phyloP scores from a whole-genome alignment of 768 basidiomycete species.

The Lactarius akahatsu region DNA sequence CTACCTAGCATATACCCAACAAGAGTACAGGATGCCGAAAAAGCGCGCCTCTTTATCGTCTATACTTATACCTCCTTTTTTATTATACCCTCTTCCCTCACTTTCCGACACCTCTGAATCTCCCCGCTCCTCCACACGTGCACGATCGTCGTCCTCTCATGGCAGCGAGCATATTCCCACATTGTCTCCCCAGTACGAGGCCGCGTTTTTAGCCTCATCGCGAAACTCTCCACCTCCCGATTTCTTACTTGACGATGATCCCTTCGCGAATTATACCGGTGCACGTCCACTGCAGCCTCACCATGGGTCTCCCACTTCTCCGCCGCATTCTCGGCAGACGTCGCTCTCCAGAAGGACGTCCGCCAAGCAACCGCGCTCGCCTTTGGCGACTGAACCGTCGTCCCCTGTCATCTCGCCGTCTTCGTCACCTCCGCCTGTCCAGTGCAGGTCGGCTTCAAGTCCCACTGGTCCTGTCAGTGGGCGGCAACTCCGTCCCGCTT shows the following conservation, averaged over 20 bases:
- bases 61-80: constrained; percentile 50
- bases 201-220: constrained; percentile 21
- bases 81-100: constrained; percentile 33
- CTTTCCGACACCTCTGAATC: constrained; percentile 32
- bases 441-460: constrained; percentile 28
- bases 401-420: constrained; percentile 3
- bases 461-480: constrained; percentile 18
- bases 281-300: constrained; percentile 26
- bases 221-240: constrained; percentile 36
- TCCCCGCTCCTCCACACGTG: constrained; percentile 29
- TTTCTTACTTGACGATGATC: constrained; percentile 64
- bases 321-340: constrained; percentile 1
- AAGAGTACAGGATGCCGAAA: constrained; percentile 42
- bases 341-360: constrained; percentile 16
- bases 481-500: constrained; percentile 40
- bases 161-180: constrained; percentile 16
- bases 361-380: constrained; percentile 24
- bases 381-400: constrained; percentile 16
- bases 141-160: constrained; percentile 28
- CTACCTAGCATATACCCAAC: constrained; percentile 14
- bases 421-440: constrained; percentile 15
- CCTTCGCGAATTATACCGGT: constrained; percentile 61
- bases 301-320: constrained; percentile 28
- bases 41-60: constrained; percentile 56
- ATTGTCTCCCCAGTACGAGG: constrained; percentile 7